Conservation (phyloP, 805 yeast species). For the Nakazawaea ernobii region DNA sequence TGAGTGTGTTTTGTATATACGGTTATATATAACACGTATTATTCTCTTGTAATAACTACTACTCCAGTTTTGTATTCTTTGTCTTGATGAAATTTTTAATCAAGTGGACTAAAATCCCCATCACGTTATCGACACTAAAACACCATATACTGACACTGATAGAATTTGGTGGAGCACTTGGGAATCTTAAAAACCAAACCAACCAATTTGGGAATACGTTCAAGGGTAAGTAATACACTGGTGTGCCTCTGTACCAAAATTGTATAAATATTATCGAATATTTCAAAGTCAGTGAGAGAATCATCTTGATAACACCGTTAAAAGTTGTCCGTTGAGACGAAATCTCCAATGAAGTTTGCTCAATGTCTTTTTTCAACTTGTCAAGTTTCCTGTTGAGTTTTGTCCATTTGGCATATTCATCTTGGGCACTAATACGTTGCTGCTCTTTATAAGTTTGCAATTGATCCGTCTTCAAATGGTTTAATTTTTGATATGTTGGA, state of each 20-base stretch:
- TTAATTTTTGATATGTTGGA: slow-evolving; percentile 23
- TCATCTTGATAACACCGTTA: slow-evolving; percentile 25
- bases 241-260: slow-evolving; percentile 45
- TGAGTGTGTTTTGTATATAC: background rate
- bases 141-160: slow-evolving; percentile 57
- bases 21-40: too few species aligned
- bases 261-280: slow-evolving; percentile 45
- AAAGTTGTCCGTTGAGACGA: slow-evolving; percentile 29
- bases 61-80: slow-evolving; percentile 8
- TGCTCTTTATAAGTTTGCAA: slow-evolving; percentile 45
- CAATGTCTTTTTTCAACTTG: slow-evolving; percentile 47
- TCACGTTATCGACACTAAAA: slow-evolving; percentile 24
- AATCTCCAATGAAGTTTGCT: slow-evolving; percentile 33
- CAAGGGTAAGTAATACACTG: slow-evolving; percentile 54
- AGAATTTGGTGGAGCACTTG: slow-evolving; percentile 57
- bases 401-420: slow-evolving; percentile 95
- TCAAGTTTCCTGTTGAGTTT: slow-evolving; percentile 73
- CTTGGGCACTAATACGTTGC: slow-evolving; percentile 73
- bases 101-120: slow-evolving; percentile 1
- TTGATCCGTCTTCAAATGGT: slow-evolving; percentile 36
- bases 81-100: slow-evolving; percentile 19
- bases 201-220: slow-evolving; percentile 50
- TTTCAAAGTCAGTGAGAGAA: slow-evolving; percentile 34
- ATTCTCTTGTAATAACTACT: too few species aligned
- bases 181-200: slow-evolving; percentile 56